Conservation (phyloP, 1,284 basidiomycete genomes). For the Cystobasidium slooffiae region DNA sequence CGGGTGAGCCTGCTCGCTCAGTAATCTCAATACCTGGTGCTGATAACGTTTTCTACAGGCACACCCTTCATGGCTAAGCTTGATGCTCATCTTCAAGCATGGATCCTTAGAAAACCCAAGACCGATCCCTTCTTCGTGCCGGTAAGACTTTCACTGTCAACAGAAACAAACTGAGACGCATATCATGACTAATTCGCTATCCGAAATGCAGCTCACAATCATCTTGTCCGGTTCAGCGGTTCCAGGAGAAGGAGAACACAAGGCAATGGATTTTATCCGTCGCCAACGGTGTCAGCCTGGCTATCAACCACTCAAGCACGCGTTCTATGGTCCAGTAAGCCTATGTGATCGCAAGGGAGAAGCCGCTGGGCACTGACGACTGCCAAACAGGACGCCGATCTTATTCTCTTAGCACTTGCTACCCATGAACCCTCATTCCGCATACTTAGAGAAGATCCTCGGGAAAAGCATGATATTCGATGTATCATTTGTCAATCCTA, state of each 20-base stretch:
- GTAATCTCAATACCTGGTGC: neutral
- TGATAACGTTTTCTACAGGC: slow-evolving; percentile 56
- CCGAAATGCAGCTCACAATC: slow-evolving; percentile 70
- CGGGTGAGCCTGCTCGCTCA: slow-evolving; percentile 15
- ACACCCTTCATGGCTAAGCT: slow-evolving; percentile 98
- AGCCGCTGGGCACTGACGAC: neutral
- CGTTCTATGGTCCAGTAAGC: slow-evolving; percentile 92
- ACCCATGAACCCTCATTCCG: slow-evolving; percentile 98
- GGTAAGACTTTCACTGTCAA: neutral
- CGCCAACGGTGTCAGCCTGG: slow-evolving; percentile 82
- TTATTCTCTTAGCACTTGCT: slow-evolving; percentile 97
- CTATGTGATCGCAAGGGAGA: neutral
- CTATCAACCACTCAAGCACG: slow-evolving; percentile 90
- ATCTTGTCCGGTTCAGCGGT: slow-evolving; percentile 97
- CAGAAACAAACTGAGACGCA: neutral
- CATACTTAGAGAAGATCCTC: slow-evolving; percentile 88
- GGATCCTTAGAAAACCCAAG: slow-evolving; percentile 94
- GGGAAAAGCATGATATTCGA: slow-evolving; percentile 6
- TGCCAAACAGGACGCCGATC: slow-evolving; percentile 81
- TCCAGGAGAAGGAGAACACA: slow-evolving; percentile 98
- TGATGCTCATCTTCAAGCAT: slow-evolving; percentile 85
- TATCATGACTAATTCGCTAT: neutral
- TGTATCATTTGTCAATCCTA: slow-evolving; percentile 28
- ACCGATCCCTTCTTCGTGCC: slow-evolving; percentile 93
- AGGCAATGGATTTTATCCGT: slow-evolving; percentile 99